Evolutionary conservation across 805 yeast species (phyloP).

Genomic region (Isabelozyma heimii): DNA sequence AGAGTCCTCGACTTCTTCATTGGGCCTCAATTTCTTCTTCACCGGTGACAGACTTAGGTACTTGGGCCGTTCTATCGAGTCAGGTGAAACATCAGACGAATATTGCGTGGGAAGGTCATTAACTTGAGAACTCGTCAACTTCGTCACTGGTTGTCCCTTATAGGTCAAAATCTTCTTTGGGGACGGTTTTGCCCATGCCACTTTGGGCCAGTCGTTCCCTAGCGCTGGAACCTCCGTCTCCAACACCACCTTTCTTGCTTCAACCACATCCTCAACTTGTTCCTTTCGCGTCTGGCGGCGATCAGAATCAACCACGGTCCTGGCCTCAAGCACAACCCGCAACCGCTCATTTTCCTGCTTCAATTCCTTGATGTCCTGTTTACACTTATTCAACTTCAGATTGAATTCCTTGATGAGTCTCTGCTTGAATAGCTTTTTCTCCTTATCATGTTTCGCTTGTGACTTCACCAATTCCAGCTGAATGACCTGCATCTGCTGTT

Average conservation of each 20-base stretch:
- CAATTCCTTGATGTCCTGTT: neutral
- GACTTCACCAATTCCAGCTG: neutral
- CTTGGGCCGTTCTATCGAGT: conserved; percentile 1
- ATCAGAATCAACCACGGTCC: neutral
- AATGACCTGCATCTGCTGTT: neutral
- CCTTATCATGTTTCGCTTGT: neutral
- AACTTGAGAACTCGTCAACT: conserved; percentile 10
- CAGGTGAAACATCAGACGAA: conserved; percentile 16
- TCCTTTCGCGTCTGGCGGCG: neutral
- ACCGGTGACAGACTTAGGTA: neutral
- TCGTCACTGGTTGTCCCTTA: conserved; percentile 1
- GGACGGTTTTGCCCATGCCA: neutral
- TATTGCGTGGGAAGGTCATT: conserved; percentile 25
- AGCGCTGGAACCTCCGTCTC: neutral
- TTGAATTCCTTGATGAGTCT: neutral
- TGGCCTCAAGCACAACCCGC: neutral
- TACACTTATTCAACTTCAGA: conserved; percentile 1
- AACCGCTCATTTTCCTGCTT: neutral
- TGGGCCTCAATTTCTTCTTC: neutral
- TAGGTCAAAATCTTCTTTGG: neutral
- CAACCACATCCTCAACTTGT: neutral
- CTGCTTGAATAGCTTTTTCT: neutral
- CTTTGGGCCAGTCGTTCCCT: neutral
- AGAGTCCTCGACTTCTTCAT: conserved; percentile 13
- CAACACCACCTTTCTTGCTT: neutral